These are phyloP conservation scores for Schwanniomyces sp. DNA, from an alignment of 805 yeast genomes.

Conservation along the genomic window DNA sequence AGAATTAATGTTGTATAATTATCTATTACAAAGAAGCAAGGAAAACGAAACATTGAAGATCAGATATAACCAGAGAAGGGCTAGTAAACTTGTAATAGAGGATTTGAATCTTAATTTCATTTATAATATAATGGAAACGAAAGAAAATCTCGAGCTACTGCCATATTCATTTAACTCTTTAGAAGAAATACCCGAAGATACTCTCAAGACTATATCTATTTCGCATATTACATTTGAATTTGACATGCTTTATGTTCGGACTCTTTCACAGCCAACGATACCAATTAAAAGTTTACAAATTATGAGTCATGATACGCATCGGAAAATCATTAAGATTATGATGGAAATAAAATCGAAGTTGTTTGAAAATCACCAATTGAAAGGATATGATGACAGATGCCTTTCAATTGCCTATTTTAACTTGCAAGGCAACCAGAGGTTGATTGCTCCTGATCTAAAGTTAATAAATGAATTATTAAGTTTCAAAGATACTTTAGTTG, in stretches of 20 bases:
- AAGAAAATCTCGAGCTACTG: neutral
- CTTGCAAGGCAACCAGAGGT: neutral
- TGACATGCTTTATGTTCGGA: neutral
- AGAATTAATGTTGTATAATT: conserved; percentile 14
- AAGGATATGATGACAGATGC: neutral
- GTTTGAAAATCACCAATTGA: neutral
- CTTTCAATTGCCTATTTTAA: neutral
- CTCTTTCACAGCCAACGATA: neutral
- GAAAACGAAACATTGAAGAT: neutral
- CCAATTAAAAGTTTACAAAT: neutral
- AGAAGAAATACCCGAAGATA: neutral
- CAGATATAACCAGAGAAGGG: neutral
- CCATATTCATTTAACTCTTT: neutral
- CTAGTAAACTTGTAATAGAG: neutral
- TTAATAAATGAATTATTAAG: conserved; percentile 14
- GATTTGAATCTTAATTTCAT: neutral
- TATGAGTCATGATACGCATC: neutral
- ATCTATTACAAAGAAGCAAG: conserved; percentile 2
- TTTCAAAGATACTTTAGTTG: conserved; percentile 13
- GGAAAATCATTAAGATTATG: conserved; percentile 1
- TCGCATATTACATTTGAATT: neutral
- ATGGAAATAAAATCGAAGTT: conserved; percentile 2
- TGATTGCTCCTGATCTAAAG: neutral
- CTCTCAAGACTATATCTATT: neutral
- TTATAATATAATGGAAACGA: neutral